Evolutionary conservation across 352 stramenopile genomes (phyloP), one percentile per base, ranked within the genome.

Genomic region (Bremia lactucae): DNA sequence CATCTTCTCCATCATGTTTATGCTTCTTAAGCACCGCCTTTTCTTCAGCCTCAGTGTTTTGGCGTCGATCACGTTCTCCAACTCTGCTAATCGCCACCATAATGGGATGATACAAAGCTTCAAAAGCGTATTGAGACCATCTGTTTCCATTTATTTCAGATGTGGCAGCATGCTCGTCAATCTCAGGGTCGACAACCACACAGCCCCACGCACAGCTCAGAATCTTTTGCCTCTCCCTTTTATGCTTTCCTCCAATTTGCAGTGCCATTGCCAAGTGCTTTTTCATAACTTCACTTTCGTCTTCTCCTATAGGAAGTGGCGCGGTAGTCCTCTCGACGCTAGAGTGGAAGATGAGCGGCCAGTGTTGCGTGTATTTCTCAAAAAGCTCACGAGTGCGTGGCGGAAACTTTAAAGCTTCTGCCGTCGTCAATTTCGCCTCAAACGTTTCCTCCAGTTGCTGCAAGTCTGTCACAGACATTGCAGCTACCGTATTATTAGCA

Each of bases 291-390:
- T 46, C 10, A 13, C 55, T 59, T 25, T 86, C 77, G 0, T 49
- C 16, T 0, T 71, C 49, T 15, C 57, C 54, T 38, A 86, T 72
- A 39, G 50, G 40, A 2, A 59, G 58, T 31, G 76, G 58, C 19
- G 49, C 48, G 21, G 52, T 58, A 31, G 50, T 39, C 20, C 78
- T 65, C 2, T 76, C 65, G 19, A 84, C 68, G 34, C 73, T 86
- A 13, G 72, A 64, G 52, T 89, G 77, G 59, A 89, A 89, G 33
- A 89, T 83, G 8, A 89, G 49, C 24, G 77, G 77, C 77, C 77
- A 89, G 2, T 46, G 16, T 20, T 62, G 67, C n/a, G 77, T 84
- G 52, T 84, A 56, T 20, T 45, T 49, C 15, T 79, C 70, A 28
- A 73, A 89, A 14, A 67, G 39, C 36, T 84, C 72, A 21, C 73